Evolutionary conservation across 2,329 filamentous ascomycete genomes (phyloP).

Genomic region (Lithohypha guttulata): DNA sequence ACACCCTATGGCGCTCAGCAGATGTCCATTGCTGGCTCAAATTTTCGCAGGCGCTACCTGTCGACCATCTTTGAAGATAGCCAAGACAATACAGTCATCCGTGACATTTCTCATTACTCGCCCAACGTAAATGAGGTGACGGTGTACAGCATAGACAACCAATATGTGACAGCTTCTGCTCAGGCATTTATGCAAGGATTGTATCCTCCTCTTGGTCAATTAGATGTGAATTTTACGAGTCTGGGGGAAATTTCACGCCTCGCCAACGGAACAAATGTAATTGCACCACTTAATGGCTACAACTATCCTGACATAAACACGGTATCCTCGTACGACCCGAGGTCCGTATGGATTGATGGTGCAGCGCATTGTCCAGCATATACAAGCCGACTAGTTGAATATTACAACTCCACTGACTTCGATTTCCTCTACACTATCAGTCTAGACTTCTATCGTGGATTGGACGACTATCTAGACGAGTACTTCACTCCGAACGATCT

Average conservation of each 20-base stretch:
- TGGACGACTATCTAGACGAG: conserved; percentile 36
- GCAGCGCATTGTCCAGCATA: conserved; percentile 35
- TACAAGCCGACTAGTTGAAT: conserved; percentile 29
- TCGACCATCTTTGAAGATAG: conserved; percentile 18
- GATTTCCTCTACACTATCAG: conserved; percentile 28
- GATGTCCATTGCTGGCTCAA: conserved; percentile 39
- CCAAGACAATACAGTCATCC: conserved; percentile 28
- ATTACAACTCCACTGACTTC: conserved; percentile 34
- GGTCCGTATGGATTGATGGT: conserved; percentile 42
- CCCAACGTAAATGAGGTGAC: conserved; percentile 38
- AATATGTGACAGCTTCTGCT: conserved; percentile 42
- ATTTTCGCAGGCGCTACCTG: conserved; percentile 45
- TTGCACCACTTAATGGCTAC: conserved; percentile 44
- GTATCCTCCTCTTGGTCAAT: conserved; percentile 41
- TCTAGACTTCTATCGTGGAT: conserved; percentile 35
- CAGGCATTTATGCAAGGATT: conserved; percentile 53
- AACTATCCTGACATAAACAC: conserved; percentile 45
- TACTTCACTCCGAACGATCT: conserved; percentile 24
- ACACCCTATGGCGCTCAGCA: conserved; percentile 47
- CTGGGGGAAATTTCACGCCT: conserved; percentile 24
- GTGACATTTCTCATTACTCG: conserved; percentile 35
- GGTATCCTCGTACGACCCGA: conserved; percentile 35
- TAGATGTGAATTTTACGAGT: conserved; percentile 26
- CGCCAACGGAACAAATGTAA: conserved; percentile 38
- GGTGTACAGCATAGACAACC: conserved; percentile 37